Conservation (phyloP, 2,329 filamentous ascomycete genomes). For the Epichloe gansuensis region DNA sequence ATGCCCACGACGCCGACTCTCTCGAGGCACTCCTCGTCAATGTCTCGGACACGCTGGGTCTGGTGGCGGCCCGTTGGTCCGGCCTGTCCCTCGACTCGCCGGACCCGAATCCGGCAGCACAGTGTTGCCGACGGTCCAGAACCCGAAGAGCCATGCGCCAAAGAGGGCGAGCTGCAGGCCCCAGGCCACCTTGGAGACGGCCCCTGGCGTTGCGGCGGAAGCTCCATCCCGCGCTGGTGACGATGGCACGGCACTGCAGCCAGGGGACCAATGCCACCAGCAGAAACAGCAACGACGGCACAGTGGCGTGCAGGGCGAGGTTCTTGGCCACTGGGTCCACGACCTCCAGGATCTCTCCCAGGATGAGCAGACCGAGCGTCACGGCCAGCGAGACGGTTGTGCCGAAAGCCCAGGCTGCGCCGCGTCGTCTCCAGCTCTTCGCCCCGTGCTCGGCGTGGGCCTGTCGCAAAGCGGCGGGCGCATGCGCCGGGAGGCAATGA, state of each 20-base stretch:
- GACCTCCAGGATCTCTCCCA: conserved; percentile 72
- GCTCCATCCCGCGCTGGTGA: conserved; percentile 46
- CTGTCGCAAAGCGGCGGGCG: conserved; percentile 46
- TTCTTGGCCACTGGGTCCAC: conserved; percentile 56
- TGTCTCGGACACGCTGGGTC: conserved; percentile 20
- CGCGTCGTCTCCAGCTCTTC: conserved; percentile 36
- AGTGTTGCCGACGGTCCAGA: conserved; percentile 63
- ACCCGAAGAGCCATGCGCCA: conserved; percentile 54
- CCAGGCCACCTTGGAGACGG: conserved; percentile 49
- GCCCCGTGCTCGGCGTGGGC: conserved; percentile 46
- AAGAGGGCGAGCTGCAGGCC: conserved; percentile 51
- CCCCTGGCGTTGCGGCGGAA: conserved; percentile 47
- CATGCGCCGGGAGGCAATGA: conserved; percentile 49
- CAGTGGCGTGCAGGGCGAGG: conserved; percentile 54
- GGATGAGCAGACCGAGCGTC: conserved; percentile 67
- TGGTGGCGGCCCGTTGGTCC: conserved; percentile 8
- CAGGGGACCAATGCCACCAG: conserved; percentile 67
- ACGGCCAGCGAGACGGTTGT: conserved; percentile 65
- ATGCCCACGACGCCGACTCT: conserved; percentile 77
- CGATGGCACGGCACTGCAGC: conserved; percentile 60
- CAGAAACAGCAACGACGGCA: conserved; percentile 58
- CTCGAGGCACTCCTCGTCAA: conserved; percentile 44
- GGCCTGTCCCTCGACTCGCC: conserved; percentile 3
- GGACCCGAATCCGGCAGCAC: conserved; percentile 36
- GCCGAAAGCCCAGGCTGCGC: conserved; percentile 57